Evolutionary conservation across 176 grass and related monocot genomes (phyloP), one percentile per base, ranked within the genome.

Genomic region (Leersia perrieri): DNA sequence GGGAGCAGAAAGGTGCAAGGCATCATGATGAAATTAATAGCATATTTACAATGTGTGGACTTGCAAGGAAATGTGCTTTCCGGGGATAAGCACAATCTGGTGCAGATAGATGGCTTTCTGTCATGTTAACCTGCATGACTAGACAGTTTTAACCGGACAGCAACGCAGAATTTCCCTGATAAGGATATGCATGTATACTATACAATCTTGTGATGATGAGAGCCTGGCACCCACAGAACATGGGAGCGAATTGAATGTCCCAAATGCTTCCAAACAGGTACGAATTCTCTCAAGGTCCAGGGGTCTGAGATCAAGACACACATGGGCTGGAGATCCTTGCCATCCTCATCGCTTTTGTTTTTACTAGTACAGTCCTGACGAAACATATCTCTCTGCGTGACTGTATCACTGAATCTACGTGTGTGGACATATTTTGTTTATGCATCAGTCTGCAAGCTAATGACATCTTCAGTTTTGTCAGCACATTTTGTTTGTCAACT

Each of bases 211-310:
- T 66, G 60, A 57, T n/a, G 61, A 57, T n/a, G 70, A 36, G 47
- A 22, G 35, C 79, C 38, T 88, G 87, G 49, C 35, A 60, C 69
- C 76, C 81, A 75, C 87, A 75, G 76, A 88, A 88, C 87, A 88
- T 84, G 87, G 87, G 66, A 60, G 73, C 34, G 66, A 66, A 53
- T 65, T 72, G 79, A 71, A 72, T 72, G 61, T 61, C 70, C 70
- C 38, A 44, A 68, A 88, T 79, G 86, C 86, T 83, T 79, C 74
- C 80, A 83, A 79, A 61, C 34, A 70, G 73, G 30, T 65, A 49
- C 70, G 61, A 87, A 75, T 60, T 75, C 35, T 27, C 40, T 23
- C 18, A 3, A 68, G 84, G 63, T 68, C 40, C 76, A 66, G 39
- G 31, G 77, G 23, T 2, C 14, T 20, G 40, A 28, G 62, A 70